Base-by-base conservation (phyloP, 2,329 filamentous ascomycete species). In the Diaporthe sp. region DNA sequence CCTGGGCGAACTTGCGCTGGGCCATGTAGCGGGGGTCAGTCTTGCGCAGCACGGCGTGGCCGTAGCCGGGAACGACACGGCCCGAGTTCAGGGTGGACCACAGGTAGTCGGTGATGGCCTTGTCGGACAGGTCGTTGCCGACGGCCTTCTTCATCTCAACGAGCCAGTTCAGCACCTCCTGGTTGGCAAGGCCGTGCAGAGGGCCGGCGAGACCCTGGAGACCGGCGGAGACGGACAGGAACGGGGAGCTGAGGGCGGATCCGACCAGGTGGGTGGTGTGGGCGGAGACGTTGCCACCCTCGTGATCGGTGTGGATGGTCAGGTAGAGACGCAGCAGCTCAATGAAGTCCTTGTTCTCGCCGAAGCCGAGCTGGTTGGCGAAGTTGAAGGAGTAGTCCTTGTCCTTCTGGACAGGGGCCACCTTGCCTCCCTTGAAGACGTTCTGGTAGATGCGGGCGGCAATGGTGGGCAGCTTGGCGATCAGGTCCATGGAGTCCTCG, bases 301-400 rank as follows among this genome's bases (percentile, higher is more conserved):
- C 97, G 91, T 99, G 97, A 88, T 99, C 97, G 78, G 97, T 96
- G 94, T 99, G 97, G 88, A 99, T 99, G 89, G 97, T 98, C 83
- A 99, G 92, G 92, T 99, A 99, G 80, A 99, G 92, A 87, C 97
- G 95, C 93, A 99, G 95, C 82, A 99, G 91, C 93, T 99, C 97
- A 85, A 99, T 89, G 82, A 99, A 99, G 91, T 98, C 96, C 83
- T 92, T 90, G 92, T 99, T 98, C 83, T 94, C 92, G 82, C 94
- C 94, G 86, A 97, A 99, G 83, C 97, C 97, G 82, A 99, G 95
- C 92, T 98, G 95, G 93, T 98, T 98, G 88, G 97, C 96, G 86
- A 99, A 94, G 94, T 99, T 99, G 94, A 94, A 99, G 82, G 93
- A 92, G 90, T 98, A 99, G 86, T 99, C 97, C 94, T 98, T 97